Conservation (phyloP, 805 yeast species). For the Monosporozyma siamensis region DNA sequence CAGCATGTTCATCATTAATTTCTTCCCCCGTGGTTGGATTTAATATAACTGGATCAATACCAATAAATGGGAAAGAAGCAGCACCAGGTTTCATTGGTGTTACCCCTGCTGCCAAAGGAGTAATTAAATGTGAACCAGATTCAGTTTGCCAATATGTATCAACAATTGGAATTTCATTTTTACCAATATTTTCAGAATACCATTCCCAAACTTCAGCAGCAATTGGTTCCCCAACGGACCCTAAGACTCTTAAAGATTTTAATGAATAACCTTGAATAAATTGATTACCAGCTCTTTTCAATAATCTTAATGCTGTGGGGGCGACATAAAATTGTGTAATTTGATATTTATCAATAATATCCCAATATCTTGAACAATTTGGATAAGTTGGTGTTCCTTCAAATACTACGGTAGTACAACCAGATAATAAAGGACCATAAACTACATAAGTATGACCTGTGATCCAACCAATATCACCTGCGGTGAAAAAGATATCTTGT, state of each 20-base stretch:
- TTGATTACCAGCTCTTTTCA: conserved; percentile 64
- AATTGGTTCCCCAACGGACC: conserved; percentile 82
- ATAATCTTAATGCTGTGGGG: conserved; percentile 70
- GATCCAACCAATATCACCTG: conserved; percentile 90
- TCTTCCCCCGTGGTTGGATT: conserved; percentile 72
- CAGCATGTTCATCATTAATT: conserved; percentile 57
- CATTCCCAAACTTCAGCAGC: conserved; percentile 84
- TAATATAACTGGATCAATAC: conserved; percentile 61
- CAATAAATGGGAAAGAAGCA: conserved; percentile 78
- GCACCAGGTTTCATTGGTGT: conserved; percentile 81
- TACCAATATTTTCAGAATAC: conserved; percentile 67
- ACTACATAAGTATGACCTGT: conserved; percentile 81
- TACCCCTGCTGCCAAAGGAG: conserved; percentile 67
- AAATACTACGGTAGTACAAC: conserved; percentile 71
- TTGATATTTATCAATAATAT: conserved; percentile 58
- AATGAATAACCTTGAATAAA: conserved; percentile 55
- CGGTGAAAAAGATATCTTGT: conserved; percentile 70
- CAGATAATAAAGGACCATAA: conserved; percentile 69
- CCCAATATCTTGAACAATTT: conserved; percentile 71
- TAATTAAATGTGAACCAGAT: conserved; percentile 70
- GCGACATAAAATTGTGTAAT: conserved; percentile 79
- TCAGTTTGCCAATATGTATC: conserved; percentile 92
- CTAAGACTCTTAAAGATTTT: conserved; percentile 56
- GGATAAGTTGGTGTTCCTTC: conserved; percentile 89
- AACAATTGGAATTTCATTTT: conserved; percentile 57